Evolutionary conservation across 495 filamentous ascomycete species (phyloP), one percentile per base, ranked within the genome.

Genomic region (Sordaria brevicollis): DNA sequence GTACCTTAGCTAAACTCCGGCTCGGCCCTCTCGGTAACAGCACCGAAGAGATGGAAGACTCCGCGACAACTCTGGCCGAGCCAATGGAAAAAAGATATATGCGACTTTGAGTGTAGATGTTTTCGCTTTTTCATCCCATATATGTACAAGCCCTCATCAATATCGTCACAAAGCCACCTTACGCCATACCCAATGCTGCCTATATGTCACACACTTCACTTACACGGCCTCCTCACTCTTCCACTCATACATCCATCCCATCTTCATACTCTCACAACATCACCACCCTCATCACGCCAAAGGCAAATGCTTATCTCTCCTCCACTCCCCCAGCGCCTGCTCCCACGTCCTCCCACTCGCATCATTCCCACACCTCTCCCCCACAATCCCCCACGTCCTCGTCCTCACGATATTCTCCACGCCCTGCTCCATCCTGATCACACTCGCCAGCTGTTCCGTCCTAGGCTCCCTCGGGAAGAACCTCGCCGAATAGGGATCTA

Each of bases 401-500:
- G 86, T 82, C 71, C 96, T 86, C 67, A 99, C 88, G 49, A 98
- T 97, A 38, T 88, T 86, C 79, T 99, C 95, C 25, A 99, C 91
- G 17, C 87, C 88, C 72, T 90, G 86, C 81, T 99, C 94, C 78
- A 92, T 93, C 71, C 94, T 86, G 36, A 98, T 79, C 62, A 97
- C 71, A 36, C 80, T 85, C 11, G 93, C 93, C 65, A 99, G 77
- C 43, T 86, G 86, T 80, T 99, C 92, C 2, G 94, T 96, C 69
- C 94, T 84, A 57, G 92, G 85, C 79, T 98, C 93, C 57, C 86
- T 83, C 0, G 94, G 93, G 71, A 93, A 94, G 75, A 90, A 96
- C 34, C 94, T 84, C 29, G 83, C 92, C 21, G 90, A 93, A 75
- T 99, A 99, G 19, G 95, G 95, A 80, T 99, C 95, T 68, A 98